Percentiles rank a stretch among this genome's conserved stretches.
phyloP scores from a whole-genome alignment of 2,329 filamentous ascomycete genomes.

The Nothopassalora personata region DNA sequence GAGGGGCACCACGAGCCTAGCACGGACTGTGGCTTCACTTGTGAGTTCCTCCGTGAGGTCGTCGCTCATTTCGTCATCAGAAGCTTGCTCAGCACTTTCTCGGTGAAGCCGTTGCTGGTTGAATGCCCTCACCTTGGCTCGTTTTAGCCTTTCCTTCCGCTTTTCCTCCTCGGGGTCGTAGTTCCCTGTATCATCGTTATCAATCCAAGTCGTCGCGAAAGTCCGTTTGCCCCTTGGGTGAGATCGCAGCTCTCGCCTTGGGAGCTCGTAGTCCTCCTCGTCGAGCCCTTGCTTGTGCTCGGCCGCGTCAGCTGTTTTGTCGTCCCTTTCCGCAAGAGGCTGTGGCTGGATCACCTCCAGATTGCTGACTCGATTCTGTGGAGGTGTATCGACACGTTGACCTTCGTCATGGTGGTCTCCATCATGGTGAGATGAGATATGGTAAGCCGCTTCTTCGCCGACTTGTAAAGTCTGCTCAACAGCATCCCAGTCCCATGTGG shows the following conservation, averaged over 20 bases:
- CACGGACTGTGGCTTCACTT: not conserved
- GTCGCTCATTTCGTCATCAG: not conserved
- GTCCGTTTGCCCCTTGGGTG: not conserved
- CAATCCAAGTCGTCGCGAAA: not conserved
- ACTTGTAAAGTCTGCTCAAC: too few species aligned
- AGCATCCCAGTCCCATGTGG: too few species aligned
- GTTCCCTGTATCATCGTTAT: constrained; percentile 2
- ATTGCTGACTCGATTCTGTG: too few species aligned
- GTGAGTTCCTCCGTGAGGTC: not conserved
- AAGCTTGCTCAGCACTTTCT: not conserved
- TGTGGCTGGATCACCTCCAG: too few species aligned
- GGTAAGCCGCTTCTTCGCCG: too few species aligned
- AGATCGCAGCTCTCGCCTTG: not conserved
- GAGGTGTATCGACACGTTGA: too few species aligned
- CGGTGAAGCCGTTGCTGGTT: not conserved
- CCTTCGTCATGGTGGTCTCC: too few species aligned
- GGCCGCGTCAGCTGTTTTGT: not conserved
- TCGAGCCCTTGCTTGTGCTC: not conserved
- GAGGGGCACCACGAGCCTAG: not conserved
- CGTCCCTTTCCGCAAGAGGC: too few species aligned
- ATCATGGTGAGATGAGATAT: too few species aligned
- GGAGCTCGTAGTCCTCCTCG: not conserved
- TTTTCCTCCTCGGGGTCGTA: constrained; percentile 2
- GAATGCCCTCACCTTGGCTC: not conserved
- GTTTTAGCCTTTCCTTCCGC: not conserved